Base-by-base conservation (phyloP, 768 basidiomycete genomes). In the Tricholoma saponaceum region DNA sequence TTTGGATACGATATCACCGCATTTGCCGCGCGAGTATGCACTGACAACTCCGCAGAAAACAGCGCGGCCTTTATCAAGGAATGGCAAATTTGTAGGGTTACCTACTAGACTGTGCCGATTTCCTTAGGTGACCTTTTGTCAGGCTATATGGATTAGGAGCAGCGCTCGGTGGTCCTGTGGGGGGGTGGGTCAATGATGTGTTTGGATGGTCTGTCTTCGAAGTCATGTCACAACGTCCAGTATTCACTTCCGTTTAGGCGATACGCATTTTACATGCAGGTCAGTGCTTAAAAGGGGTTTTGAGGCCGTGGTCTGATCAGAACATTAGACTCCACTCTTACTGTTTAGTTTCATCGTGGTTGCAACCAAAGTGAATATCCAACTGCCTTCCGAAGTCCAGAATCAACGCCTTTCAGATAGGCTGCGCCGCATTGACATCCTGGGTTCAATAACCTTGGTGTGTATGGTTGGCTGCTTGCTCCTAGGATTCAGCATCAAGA, bases 1-100 rank as follows among this genome's bases (percentile, higher is more conserved):
- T 76, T 50, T 8, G 47, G 6, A 49, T 49, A n/a, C 26, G 14
- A 28, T 30, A 47, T 51, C 52, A 54, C 26, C 51, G 28, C 57
- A 37, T 63, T 16, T 25, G 35, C 28, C 44, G 33, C 62, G 49
- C 44, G 56, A 37, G 20, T 58, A 28, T 25, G 18, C 5, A 44
- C 43, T 60, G 50, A 35, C 57, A 58, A 52, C 55, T 56, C 18
- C 52, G 32, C 49, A 93, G 91, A 64, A 88, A 89, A 67, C 86
- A 92, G 59, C 81, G 95, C 54, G 95, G 93, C 2, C 72, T 96
- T 8, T 96, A 94, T 67, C 96, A 98, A 70, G 95, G 95, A 56
- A 80, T 93, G 78, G 86, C 89, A 32, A 94, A 94, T 67, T 83
- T 94, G 91, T 92, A 76, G 63, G 83, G 68, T 23, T 58, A n/a